Evolutionary conservation across 169 alveolate species (phyloP).

Genomic region (Eimeria zaria): DNA sequence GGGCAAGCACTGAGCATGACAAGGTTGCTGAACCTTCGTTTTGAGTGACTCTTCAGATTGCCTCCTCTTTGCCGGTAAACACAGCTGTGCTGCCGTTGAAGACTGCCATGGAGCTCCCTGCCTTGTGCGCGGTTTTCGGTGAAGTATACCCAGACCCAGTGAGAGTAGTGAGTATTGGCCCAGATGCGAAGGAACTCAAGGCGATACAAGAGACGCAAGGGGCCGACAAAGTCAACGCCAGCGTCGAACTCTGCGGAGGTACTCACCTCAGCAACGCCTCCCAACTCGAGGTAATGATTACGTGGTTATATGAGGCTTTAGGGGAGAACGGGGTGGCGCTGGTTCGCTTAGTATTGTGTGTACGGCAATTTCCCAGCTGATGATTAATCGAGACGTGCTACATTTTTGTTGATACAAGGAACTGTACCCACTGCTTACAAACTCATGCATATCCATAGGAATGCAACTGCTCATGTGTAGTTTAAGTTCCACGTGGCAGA

Average conservation of each 20-base stretch:
- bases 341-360: not conserved
- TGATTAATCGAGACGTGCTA: not conserved
- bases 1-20: not conserved
- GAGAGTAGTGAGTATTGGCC: conserved; percentile 95
- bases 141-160: conserved; percentile 97
- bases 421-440: not conserved
- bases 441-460: not conserved
- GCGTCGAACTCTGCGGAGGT: conserved; percentile 97
- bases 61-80: conserved; percentile 74
- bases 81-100: conserved; percentile 82
- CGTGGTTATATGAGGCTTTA: not conserved
- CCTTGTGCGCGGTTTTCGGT: conserved; percentile 93
- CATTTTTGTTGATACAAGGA: not conserved
- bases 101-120: conserved; percentile 85
- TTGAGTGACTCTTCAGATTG: conserved; percentile 27
- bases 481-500: not conserved
- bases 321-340: not conserved
- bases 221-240: conserved; percentile 86
- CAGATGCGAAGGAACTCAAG: conserved; percentile 87
- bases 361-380: not conserved
- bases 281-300: conserved; percentile 85
- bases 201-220: conserved; percentile 44
- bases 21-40: not conserved
- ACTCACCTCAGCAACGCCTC: conserved; percentile 94
- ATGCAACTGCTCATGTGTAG: not conserved